phyloP scores from a whole-genome alignment of 1,139 yeast species.

The Kurtzmaniella natalensis region DNA sequence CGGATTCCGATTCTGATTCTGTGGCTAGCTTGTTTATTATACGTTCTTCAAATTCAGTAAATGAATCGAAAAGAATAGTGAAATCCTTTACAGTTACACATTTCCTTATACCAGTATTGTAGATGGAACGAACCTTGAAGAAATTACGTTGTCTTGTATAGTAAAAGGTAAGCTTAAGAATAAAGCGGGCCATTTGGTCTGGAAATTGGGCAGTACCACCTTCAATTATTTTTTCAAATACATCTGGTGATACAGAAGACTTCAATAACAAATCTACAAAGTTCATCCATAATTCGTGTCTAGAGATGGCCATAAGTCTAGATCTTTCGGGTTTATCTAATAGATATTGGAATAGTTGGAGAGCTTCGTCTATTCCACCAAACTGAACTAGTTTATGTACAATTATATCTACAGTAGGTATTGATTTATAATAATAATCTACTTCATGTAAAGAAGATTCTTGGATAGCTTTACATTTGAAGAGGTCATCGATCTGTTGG shows the following conservation, averaged over 20 bases:
- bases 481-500: conserved; percentile 3
- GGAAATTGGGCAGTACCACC: conserved; percentile 48
- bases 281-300: conserved; percentile 35
- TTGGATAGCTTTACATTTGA: too few relatives aligned
- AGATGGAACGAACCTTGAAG: conserved; percentile 44
- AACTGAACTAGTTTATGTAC: conserved; percentile 21
- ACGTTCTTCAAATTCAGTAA: conserved; percentile 59
- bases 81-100: conserved; percentile 61
- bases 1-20: conserved; percentile 12
- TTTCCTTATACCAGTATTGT: conserved; percentile 42
- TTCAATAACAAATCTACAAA: conserved; percentile 42
- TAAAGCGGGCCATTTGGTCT: conserved; percentile 54
- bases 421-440: neutral
- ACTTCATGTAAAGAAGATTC: too few relatives aligned
- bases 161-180: conserved; percentile 47
- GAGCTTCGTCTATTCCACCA: conserved; percentile 17
- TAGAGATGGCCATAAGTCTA: conserved; percentile 12
- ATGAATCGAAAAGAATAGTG: conserved; percentile 58
- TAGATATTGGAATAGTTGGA: conserved; percentile 14
- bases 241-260: neutral
- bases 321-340: conserved; percentile 12
- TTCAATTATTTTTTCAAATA: conserved; percentile 30
- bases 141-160: conserved; percentile 31
- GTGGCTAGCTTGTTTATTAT: conserved; percentile 34
- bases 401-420: conserved; percentile 14